These are phyloP conservation scores for Microbotryum saponariae DNA, from an alignment of 1,284 basidiomycete genomes.

Conservation along the genomic window DNA sequence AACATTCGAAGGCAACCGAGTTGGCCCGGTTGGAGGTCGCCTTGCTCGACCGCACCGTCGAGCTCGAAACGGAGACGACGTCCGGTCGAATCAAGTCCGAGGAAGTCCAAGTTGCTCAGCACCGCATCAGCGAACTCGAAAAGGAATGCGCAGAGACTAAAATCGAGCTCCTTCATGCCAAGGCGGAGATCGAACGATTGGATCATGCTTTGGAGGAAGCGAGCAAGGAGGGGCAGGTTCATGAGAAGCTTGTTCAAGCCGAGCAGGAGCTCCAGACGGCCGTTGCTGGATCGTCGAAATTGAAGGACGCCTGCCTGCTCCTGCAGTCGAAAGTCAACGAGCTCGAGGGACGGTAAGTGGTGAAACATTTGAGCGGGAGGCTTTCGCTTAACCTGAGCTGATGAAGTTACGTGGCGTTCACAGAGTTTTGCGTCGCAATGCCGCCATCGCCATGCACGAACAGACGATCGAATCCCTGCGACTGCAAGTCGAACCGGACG, in stretches of 20 bases:
- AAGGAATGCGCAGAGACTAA: conserved; percentile 9
- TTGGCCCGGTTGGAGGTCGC: conserved; percentile 12
- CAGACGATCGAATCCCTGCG: conserved; percentile 17
- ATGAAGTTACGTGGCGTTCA: background rate
- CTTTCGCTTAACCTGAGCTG: background rate
- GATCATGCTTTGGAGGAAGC: conserved; percentile 1
- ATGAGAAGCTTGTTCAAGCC: background rate
- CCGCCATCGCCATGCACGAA: conserved; percentile 12
- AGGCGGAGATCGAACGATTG: conserved; percentile 1
- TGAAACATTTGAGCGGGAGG: background rate
- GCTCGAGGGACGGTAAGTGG: conserved; percentile 8
- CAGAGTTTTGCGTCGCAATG: conserved; percentile 14
- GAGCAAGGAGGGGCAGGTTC: background rate
- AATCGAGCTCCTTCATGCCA: conserved; percentile 3
- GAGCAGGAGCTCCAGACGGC: conserved; percentile 6
- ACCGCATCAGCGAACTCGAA: conserved; percentile 9
- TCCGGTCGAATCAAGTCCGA: background rate
- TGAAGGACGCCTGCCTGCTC: conserved; percentile 9
- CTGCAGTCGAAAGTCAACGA: conserved; percentile 8
- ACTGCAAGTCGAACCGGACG: conserved; percentile 20
- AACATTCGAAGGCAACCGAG: conserved; percentile 14
- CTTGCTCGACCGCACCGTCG: conserved; percentile 17
- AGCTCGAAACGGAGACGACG: conserved; percentile 4
- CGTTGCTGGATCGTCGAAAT: conserved; percentile 4
- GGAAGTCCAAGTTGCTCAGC: background rate